Base-by-base conservation (phyloP, 352 stramenopile species). In the Globisporangium irregulare region DNA sequence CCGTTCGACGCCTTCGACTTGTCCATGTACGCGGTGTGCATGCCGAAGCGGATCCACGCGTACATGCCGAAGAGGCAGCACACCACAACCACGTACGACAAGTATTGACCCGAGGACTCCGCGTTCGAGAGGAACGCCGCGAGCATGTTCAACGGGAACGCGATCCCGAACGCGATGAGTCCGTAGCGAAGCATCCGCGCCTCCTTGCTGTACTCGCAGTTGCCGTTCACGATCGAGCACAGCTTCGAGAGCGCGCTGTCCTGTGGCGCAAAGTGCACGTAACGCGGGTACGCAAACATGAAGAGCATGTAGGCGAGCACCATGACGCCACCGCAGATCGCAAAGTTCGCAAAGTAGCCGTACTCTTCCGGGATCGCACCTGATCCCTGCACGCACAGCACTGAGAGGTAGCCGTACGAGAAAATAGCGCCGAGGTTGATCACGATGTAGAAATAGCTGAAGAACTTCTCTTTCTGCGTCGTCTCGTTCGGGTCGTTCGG, bases 351-450 rank as follows among this genome's bases (percentile, higher is more conserved):
- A 73, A 97, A 97, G 63, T 97, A 98, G 12, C 91, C 90, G 65
- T 95, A 97, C 1, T 94, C 73, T 32, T 78, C 65, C 5, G 83
- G 75, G 34, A 97, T 94, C 1, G 84, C 64, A 0, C 82, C 81
- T 0, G 87, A 82, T 12, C 92, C 92, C 73, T 96, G 80, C 5
- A 97, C 89, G 68, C 87, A 97, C 0, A 98, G 78, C 46, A 96
- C 84, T 15, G 89, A 94, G 1, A 98, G 72, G 62, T 97, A 94
- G 8, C 87, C 91, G 75, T 97, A 98, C 51, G 90, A 95, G 62
- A 97, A 92, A 66, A 97, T 87, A n/a, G 92, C 90, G 62, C 92
- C 92, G 55, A 97, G 73, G 72, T 98, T 97, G 70, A 98, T 95
- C 48, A 92, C 84, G 67, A 92, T 94, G 79, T 98, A 97, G 74